Evolutionary conservation across 805 yeast genomes (phyloP).

Genomic region (Candida manassasensis): DNA sequence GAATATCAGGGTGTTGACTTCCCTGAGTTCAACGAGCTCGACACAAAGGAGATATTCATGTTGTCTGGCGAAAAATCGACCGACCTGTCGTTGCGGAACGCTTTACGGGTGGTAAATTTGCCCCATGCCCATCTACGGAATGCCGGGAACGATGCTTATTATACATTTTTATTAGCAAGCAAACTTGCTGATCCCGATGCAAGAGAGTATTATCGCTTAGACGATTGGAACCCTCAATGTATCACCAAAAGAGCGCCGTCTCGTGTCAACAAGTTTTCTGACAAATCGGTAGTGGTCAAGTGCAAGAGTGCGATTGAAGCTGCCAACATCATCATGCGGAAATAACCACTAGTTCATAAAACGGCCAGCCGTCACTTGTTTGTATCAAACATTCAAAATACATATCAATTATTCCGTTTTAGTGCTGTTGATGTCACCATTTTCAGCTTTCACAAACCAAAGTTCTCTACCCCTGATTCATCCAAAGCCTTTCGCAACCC

Average conservation of each 20-base stretch:
- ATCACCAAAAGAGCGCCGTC: constrained; percentile 1
- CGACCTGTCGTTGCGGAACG: constrained; percentile 41
- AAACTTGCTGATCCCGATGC: constrained; percentile 44
- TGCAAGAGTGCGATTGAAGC: constrained; percentile 2
- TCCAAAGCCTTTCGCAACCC: constrained; percentile 14
- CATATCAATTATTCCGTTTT: too few species aligned
- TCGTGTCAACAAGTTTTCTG: neutral
- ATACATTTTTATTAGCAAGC: constrained; percentile 48
- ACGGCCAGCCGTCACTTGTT: too few species aligned
- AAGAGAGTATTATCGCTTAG: constrained; percentile 1
- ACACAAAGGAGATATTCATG: constrained; percentile 45
- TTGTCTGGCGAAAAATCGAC: constrained; percentile 31
- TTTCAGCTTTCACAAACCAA: neutral
- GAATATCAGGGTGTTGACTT: constrained; percentile 39
- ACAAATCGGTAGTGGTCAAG: constrained; percentile 1
- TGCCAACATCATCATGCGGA: neutral
- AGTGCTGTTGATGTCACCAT: too few species aligned
- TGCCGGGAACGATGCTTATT: constrained; percentile 69
- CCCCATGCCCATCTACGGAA: constrained; percentile 61
- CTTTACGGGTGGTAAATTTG: constrained; percentile 42
- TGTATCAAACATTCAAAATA: too few species aligned
- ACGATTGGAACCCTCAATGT: constrained; percentile 2
- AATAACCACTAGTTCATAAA: too few species aligned
- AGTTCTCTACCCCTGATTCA: neutral
- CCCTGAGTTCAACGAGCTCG: constrained; percentile 33